phyloP scores from a whole-genome alignment of 805 yeast species.

The Metschnikowia picachoensis region DNA sequence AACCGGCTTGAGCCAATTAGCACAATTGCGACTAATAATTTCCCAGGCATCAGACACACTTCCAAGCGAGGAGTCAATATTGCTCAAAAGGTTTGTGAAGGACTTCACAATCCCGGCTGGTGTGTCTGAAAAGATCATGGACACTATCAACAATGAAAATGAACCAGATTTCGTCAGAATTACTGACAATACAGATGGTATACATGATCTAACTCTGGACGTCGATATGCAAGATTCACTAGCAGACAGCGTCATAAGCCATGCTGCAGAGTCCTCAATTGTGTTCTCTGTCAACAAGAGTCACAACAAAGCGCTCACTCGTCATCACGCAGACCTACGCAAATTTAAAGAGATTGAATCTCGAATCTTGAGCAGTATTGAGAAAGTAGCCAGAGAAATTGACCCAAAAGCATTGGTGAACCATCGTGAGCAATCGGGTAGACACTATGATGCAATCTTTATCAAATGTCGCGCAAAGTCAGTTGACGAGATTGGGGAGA shows the following conservation, averaged over 20 bases:
- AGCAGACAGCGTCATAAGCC: background rate
- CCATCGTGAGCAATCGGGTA: slow-evolving; percentile 28
- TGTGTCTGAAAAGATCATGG: slow-evolving; percentile 41
- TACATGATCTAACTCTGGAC: too few relatives aligned
- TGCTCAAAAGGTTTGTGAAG: slow-evolving; percentile 20
- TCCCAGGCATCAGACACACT: slow-evolving; percentile 20
- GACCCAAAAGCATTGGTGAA: slow-evolving; percentile 30
- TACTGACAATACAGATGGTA: background rate
- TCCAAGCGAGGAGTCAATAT: slow-evolving; percentile 17
- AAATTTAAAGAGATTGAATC: slow-evolving; percentile 25
- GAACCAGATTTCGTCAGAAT: background rate
- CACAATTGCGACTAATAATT: slow-evolving; percentile 7
- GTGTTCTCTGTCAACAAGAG: slow-evolving; percentile 34
- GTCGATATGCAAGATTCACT: background rate
- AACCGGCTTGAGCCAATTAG: slow-evolving; percentile 27
- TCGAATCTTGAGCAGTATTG: slow-evolving; percentile 19
- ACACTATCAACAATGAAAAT: slow-evolving; percentile 7
- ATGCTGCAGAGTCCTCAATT: slow-evolving; percentile 1
- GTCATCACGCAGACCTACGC: slow-evolving; percentile 33
- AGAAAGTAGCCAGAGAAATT: slow-evolving; percentile 17
- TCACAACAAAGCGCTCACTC: slow-evolving; percentile 26
- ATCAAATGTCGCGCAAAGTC: slow-evolving; percentile 39
- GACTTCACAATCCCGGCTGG: slow-evolving; percentile 37
- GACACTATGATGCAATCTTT: slow-evolving; percentile 43
- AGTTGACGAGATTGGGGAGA: slow-evolving; percentile 17